Conservation (phyloP, 2,329 filamentous ascomycete genomes). For the Phoma sp. region DNA sequence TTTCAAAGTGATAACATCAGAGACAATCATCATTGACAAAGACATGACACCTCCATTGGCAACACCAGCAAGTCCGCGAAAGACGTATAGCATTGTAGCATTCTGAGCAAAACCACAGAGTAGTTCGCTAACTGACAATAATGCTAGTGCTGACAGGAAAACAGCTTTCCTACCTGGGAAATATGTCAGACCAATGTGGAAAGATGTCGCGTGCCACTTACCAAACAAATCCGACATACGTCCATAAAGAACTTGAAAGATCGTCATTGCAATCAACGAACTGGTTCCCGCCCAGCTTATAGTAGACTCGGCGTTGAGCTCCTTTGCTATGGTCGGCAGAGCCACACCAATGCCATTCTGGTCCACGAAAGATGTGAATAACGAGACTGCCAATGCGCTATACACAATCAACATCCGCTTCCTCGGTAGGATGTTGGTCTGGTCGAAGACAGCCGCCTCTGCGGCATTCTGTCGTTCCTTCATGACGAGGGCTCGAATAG, state of each 20-base stretch:
- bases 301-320: conserved; percentile 51
- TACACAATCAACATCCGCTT: conserved; percentile 60
- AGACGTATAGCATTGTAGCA: conserved; percentile 65
- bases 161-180: conserved; percentile 37
- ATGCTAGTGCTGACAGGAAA: conserved; percentile 59
- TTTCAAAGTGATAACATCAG: conserved; percentile 45
- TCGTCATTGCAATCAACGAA: conserved; percentile 63
- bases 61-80: conserved; percentile 64
- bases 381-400: conserved; percentile 56
- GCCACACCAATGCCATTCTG: conserved; percentile 61
- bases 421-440: conserved; percentile 63
- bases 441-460: conserved; percentile 36
- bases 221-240: conserved; percentile 65
- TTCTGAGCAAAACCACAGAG: conserved; percentile 64
- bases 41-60: conserved; percentile 65
- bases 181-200: neutral
- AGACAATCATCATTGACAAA: conserved; percentile 47
- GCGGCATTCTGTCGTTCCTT: conserved; percentile 8
- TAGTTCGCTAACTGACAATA: conserved; percentile 63
- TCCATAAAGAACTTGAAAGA: conserved; percentile 70
- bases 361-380: conserved; percentile 63
- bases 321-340: conserved; percentile 45
- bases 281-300: conserved; percentile 64
- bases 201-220: neutral
- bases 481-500: neutral